phyloP scores from a whole-genome alignment of 2,329 filamentous ascomycete genomes.

The Penicillium nordicum region DNA sequence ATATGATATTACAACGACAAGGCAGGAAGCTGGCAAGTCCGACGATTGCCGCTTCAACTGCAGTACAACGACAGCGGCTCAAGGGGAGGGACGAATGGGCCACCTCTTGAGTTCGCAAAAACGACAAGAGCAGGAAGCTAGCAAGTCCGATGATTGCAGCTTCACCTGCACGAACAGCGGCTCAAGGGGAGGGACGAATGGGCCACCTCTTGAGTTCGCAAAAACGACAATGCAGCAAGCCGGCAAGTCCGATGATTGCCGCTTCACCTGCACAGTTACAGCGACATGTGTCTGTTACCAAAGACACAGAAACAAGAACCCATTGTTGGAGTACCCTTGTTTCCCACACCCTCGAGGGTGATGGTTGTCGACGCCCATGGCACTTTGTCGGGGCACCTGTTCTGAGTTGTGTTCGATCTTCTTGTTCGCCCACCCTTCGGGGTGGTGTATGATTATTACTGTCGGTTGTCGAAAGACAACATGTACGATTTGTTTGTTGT shows the following conservation, averaged over 20 bases:
- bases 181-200: slow-evolving; percentile 2
- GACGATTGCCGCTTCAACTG: not conserved
- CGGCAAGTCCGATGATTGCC: not conserved
- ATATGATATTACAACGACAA: not conserved
- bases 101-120: not conserved
- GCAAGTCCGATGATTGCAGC: not conserved
- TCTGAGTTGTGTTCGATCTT: not conserved
- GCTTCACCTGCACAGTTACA: not conserved
- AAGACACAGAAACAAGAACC: not conserved
- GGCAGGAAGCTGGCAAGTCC: not conserved
- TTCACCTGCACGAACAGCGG: not conserved
- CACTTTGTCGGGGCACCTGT: not conserved
- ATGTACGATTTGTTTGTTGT: not conserved
- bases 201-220: not conserved
- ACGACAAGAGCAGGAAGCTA: not conserved
- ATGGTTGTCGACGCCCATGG: not conserved
- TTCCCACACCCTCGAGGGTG: not conserved
- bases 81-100: slow-evolving; percentile 2
- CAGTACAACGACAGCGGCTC: not conserved
- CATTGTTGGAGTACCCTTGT: not conserved
- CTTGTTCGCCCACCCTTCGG: not conserved
- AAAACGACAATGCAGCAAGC: not conserved
- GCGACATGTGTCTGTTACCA: not conserved
- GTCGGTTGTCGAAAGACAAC: not conserved
- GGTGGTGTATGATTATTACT: not conserved